Conservation (phyloP, 805 yeast species). For the Allodekkera sacchari region DNA sequence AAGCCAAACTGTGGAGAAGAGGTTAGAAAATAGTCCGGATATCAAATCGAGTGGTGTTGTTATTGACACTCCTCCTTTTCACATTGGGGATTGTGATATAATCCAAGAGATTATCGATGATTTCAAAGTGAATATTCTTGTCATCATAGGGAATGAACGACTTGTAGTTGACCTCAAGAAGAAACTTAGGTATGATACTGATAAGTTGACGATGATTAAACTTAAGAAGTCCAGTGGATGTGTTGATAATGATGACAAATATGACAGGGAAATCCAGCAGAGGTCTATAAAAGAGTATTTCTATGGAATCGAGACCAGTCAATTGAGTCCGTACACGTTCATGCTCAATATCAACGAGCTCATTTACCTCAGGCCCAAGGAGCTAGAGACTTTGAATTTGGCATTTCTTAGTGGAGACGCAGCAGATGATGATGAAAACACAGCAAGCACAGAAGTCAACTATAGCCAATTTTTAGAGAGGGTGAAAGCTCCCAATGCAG, state of each 20-base stretch:
- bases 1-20: constrained; percentile 27
- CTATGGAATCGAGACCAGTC: constrained; percentile 62
- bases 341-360: constrained; percentile 60
- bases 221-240: constrained; percentile 70
- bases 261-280: constrained; percentile 64
- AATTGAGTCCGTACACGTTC: constrained; percentile 79
- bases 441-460: constrained; percentile 5
- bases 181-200: constrained; percentile 28
- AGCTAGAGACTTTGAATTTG: constrained; percentile 13
- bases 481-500: constrained; percentile 30
- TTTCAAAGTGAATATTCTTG: constrained; percentile 49
- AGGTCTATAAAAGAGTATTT: constrained; percentile 78
- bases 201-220: constrained; percentile 42
- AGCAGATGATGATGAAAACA: constrained; percentile 4
- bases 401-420: constrained; percentile 21
- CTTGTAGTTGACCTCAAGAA: constrained; percentile 54
- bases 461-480: constrained; percentile 15
- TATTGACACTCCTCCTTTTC: constrained; percentile 67
- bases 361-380: constrained; percentile 50
- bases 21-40: constrained; percentile 42
- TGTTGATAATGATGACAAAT: constrained; percentile 64
- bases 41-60: constrained; percentile 48
- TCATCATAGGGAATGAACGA: constrained; percentile 73
- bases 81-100: constrained; percentile 39
- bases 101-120: constrained; percentile 51